Evolutionary conservation across 352 stramenopile genomes (phyloP), one percentile per base, ranked within the genome.

Genomic region (Phytopythium mirpurense): DNA sequence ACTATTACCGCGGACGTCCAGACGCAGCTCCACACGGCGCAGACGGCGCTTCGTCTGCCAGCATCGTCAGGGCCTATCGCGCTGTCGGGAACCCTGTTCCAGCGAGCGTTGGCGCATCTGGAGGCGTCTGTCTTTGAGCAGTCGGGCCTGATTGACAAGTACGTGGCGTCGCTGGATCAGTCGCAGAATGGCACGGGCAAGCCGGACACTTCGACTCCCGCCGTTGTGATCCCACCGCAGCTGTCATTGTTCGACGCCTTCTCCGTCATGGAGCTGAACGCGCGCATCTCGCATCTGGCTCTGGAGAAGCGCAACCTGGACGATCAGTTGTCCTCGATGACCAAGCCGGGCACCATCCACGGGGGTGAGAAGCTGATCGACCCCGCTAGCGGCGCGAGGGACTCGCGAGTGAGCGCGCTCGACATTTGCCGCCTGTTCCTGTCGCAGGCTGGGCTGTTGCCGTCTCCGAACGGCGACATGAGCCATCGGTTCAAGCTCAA

Each of bases 231-330:
- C 29, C 84, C 84, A 18, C 73, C 80, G 1, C 84, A 95, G 48
- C 67, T 95, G 4, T 66, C 77, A 1, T 63, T 95, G 19, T 95
- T 92, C 50, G 84, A 95, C 47, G 66, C 80, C 1, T 95, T 93
- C 51, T 92, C 83, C 31, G 88, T 95, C 41, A 92, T 90, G 82
- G 84, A 95, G 66, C 56, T 93, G 1, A 95, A 95, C 53, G 71
- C 78, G 3, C 74, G 84, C 11, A 87, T 93, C 47, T 88, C 75
- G 5, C 73, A 88, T 43, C 26, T 74, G 45, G 70, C 73, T 14
- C 48, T 84, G 27, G 59, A 72, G 53, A 77, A 76, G 27, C 71
- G 73, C 10, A 78, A 65, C 45, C 43, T 57, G n/a, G 67, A 81
- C 40, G 51, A 74, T 10, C 60, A 74, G 12, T 61, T 70, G 1